Evolutionary conservation across 306 rosid species (phyloP), one percentile per base, ranked within the genome.

Genomic region (Quercus suber): DNA sequence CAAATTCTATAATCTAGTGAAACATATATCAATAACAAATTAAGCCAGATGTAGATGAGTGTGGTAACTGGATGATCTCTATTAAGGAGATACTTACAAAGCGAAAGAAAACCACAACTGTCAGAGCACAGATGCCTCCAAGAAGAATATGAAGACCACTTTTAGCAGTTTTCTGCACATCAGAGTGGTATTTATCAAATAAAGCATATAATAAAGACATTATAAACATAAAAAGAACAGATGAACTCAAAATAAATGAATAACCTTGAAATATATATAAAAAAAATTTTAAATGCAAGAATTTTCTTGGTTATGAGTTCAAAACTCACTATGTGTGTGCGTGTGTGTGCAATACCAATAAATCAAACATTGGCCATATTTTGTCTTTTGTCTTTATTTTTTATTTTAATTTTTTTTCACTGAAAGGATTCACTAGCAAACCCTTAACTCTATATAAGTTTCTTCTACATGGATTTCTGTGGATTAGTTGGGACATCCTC

Each of bases 111-210:
- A 92, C 83, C 86, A 95, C 99, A 52, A 95, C 93, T 28, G 99
- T 86, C 80, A 95, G 88, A 82, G 99, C 99, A 84, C 99, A 95
- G 75, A 95, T 83, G 68, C 99, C 97, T 73, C 99, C 99, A 52
- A 95, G 98, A 53, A 95, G 91, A 87, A 95, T 90, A 81, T 90
- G 98, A 81, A 95, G 98, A 77, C 99, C 99, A 84, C 96, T 89
- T 82, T 18, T 90, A 49, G 99, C 99, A 75, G 98, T 91, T 89
- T 89, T 92, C 99, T 95, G 91, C 84, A 89, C 82, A 81, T 80
- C 18, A 86, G 75, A 68, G 58, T 41, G 35, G 57, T 55, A 59
- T 51, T 53, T 19, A n/a, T 84, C n/a, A 82, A 27, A 37, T 49
- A 5, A 35, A 73, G 73, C 78, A 58, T 35, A 76, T 17, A 64